These are phyloP conservation scores for Tolypocladium album DNA, from an alignment of 2,329 filamentous ascomycete genomes.

Conservation along the genomic window DNA sequence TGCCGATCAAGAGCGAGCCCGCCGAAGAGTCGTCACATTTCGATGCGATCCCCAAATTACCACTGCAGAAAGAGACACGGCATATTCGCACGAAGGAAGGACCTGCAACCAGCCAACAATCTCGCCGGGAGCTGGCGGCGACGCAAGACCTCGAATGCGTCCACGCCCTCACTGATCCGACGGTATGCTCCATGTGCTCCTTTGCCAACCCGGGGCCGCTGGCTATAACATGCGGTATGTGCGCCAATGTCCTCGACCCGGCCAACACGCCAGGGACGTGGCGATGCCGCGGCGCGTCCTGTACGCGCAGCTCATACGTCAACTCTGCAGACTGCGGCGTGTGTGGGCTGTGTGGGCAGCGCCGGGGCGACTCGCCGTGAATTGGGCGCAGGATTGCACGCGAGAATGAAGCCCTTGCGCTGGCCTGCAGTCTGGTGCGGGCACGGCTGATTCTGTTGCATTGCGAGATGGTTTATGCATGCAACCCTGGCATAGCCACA, in stretches of 20 bases:
- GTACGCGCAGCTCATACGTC: conserved; percentile 46
- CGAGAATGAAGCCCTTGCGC: background rate
- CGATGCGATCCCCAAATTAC: background rate
- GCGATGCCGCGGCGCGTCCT: conserved; percentile 48
- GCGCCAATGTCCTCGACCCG: conserved; percentile 56
- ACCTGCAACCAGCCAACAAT: background rate
- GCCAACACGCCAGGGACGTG: conserved; percentile 46
- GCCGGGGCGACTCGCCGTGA: conserved; percentile 12
- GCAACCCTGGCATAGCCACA: background rate
- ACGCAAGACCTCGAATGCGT: background rate
- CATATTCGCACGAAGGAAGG: background rate
- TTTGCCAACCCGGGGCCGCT: conserved; percentile 41
- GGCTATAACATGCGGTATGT: conserved; percentile 53
- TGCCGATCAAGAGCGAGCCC: background rate
- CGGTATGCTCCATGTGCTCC: conserved; percentile 54
- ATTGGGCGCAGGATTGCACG: background rate
- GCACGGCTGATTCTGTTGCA: background rate
- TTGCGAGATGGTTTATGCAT: background rate
- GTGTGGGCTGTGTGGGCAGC: conserved; percentile 57
- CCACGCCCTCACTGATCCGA: background rate
- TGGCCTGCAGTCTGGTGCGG: background rate
- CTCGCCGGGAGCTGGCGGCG: background rate
- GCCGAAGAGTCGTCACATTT: background rate
- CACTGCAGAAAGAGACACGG: background rate
- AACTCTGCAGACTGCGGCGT: conserved; percentile 60